Conservation (phyloP, 352 stramenopile genomes). For the Globisporangium yorkense region DNA sequence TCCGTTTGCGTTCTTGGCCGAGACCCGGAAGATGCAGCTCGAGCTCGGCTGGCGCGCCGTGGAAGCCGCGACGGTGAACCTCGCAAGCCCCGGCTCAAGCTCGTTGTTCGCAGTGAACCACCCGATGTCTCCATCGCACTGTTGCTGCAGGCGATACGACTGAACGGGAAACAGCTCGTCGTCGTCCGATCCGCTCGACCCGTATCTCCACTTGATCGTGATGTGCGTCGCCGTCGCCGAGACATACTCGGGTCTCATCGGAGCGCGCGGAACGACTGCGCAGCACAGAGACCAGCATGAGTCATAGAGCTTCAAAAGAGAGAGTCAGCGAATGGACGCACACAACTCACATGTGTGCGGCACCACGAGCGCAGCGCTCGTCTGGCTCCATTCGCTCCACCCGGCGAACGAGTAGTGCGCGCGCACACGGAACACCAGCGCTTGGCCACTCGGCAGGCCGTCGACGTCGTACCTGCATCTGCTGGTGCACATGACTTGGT, state of each 20-base stretch:
- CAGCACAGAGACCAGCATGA: background rate
- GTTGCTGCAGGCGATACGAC: constrained; percentile 40
- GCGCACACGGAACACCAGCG: constrained; percentile 46
- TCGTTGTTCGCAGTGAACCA: constrained; percentile 34
- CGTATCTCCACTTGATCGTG: constrained; percentile 36
- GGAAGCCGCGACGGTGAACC: constrained; percentile 26
- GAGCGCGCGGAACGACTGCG: constrained; percentile 26
- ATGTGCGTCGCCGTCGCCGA: constrained; percentile 21
- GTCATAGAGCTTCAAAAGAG: background rate
- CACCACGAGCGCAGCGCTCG: constrained; percentile 26
- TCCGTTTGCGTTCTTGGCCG: constrained; percentile 44
- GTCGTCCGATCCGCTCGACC: background rate
- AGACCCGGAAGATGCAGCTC: constrained; percentile 47
- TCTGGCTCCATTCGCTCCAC: constrained; percentile 53
- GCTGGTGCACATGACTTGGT: constrained; percentile 17
- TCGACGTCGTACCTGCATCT: constrained; percentile 21
- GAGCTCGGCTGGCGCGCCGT: constrained; percentile 27
- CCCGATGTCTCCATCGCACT: constrained; percentile 36
- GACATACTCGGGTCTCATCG: constrained; percentile 38
- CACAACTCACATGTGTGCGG: constrained; percentile 24
- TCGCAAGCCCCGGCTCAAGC: constrained; percentile 17
- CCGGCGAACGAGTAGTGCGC: constrained; percentile 23
- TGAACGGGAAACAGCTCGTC: constrained; percentile 32
- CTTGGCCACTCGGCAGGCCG: constrained; percentile 20
- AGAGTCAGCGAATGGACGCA: background rate